These are phyloP conservation scores for Aspergillus funiculosus DNA, from an alignment of 495 filamentous ascomycete genomes.

Conservation along the genomic window DNA sequence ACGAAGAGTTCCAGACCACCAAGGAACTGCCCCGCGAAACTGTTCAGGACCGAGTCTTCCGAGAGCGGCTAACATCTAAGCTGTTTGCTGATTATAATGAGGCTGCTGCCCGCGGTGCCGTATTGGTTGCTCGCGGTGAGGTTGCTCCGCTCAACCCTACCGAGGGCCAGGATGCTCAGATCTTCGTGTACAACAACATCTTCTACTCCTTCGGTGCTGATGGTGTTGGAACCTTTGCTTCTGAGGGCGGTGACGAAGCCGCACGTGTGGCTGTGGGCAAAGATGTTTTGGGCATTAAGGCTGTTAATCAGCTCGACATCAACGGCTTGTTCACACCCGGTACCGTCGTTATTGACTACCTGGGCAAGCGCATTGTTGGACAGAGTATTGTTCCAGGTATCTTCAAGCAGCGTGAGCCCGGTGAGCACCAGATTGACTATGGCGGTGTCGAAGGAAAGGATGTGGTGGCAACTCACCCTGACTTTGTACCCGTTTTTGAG, in stretches of 20 bases:
- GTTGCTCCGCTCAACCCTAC: slow-evolving; percentile 96
- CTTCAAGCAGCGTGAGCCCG: slow-evolving; percentile 96
- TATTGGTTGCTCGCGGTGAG: slow-evolving; percentile 87
- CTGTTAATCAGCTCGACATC: slow-evolving; percentile 96
- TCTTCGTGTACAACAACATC: slow-evolving; percentile 99
- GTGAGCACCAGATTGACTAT: slow-evolving; percentile 98
- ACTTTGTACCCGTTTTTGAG: slow-evolving; percentile 78
- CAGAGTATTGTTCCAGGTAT: slow-evolving; percentile 99
- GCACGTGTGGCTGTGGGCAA: slow-evolving; percentile 95
- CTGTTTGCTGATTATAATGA: slow-evolving; percentile 97
- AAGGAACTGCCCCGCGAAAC: slow-evolving; percentile 87
- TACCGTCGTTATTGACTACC: slow-evolving; percentile 93
- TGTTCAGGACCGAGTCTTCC: slow-evolving; percentile 93
- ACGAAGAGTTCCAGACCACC: slow-evolving; percentile 97
- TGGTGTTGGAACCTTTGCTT: slow-evolving; percentile 93
- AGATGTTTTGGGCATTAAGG: slow-evolving; percentile 87
- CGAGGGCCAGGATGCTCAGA: slow-evolving; percentile 86
- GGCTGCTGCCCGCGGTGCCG: slow-evolving; percentile 87
- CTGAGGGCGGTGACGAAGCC: slow-evolving; percentile 94
- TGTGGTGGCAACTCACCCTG: slow-evolving; percentile 79
- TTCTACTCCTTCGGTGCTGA: slow-evolving; percentile 99
- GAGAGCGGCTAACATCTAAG: slow-evolving; percentile 88
- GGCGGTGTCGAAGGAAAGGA: slow-evolving; percentile 98
- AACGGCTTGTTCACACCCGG: slow-evolving; percentile 89
- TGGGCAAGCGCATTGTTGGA: slow-evolving; percentile 93